Evolutionary conservation across 164 flowering plant genomes (phyloP), one percentile per base, ranked within the genome.

Genomic region (Chimonanthus salicifolius): DNA sequence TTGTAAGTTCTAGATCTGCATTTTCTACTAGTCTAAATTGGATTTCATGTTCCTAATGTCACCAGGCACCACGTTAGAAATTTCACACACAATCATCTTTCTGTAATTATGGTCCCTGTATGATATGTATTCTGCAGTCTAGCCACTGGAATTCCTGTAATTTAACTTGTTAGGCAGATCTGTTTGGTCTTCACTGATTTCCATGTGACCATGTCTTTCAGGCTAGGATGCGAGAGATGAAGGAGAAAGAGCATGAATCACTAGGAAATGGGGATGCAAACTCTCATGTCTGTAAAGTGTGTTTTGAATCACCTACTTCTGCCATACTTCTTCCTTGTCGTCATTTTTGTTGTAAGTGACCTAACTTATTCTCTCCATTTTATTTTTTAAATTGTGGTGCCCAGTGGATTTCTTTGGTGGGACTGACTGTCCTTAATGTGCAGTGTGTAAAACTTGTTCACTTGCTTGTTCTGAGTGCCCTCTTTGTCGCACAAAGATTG

Each of bases 221-320:
- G 98, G 97, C 97, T 47, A 87, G 92, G 65, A 91, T 93, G 98
- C 97, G 88, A 80, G 98, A 90, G 85, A 89, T 92, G 92, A 95
- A 89, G 78, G 97, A 92, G 71, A 95, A 90, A 79, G 92, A 90
- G 73, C 84, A 74, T 10, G 88, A 82, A 73, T 73, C 82, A 62
- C 62, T 72, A 44, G 90, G 82, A 45, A 88, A 85, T 81, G 92
- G 90, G 16, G 97, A 92, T 77, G 82, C 83, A 64, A 93, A 88
- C 81, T 90, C 97, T 68, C 97, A 92, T 78, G 74, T 85, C n/a
- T 95, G 98, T 85, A 93, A 92, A 91, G 92, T 92, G 18, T 93
- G 98, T 78, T 92, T 89, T 80, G 98, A 95, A 80, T 83, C 94
- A 20, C 83, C 94, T 33, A 90, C 94, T 10, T 86, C 99, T n/a